phyloP scores from a whole-genome alignment of 176 grass and related monocot species.

The Paspalum notatum region DNA sequence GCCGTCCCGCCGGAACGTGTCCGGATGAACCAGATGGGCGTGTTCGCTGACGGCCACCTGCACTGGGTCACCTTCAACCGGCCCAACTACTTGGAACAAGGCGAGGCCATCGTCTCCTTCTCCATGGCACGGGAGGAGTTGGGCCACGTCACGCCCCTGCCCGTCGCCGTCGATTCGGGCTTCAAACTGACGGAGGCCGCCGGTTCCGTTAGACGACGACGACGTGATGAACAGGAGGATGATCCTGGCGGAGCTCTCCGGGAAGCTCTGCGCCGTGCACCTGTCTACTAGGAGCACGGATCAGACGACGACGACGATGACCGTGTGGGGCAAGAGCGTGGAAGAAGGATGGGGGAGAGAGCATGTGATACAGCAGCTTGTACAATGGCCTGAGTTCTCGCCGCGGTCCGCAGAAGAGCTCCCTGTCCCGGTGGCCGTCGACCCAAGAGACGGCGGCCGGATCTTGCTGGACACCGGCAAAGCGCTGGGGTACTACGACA shows the following conservation, averaged over 20 bases:
- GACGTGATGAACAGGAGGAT: not conserved
- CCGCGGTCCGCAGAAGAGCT: not conserved
- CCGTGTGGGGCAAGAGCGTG: not conserved
- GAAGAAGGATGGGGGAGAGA: not conserved
- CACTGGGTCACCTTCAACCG: slow-evolving; percentile 30
- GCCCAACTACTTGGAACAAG: not conserved
- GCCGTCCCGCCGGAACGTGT: not conserved
- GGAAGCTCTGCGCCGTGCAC: not conserved
- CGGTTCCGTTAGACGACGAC: not conserved
- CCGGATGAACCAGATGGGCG: not conserved
- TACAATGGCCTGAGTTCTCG: not conserved
- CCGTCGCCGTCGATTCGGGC: too few relatives aligned
- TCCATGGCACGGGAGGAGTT: not conserved
- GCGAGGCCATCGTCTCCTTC: not conserved
- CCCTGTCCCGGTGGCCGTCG: not conserved
- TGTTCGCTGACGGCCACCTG: slow-evolving; percentile 6
- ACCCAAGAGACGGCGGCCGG: not conserved
- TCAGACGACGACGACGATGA: not conserved
- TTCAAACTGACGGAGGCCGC: too few relatives aligned
- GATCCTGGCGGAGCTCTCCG: not conserved
- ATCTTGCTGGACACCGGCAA: not conserved
- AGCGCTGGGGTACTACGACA: not conserved
- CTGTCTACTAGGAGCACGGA: too few relatives aligned
- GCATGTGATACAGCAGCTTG: not conserved
- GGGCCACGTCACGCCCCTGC: not conserved